Evolutionary conservation across 179 eudicot genomes (phyloP).

Genomic region (Silene noctiflora): DNA sequence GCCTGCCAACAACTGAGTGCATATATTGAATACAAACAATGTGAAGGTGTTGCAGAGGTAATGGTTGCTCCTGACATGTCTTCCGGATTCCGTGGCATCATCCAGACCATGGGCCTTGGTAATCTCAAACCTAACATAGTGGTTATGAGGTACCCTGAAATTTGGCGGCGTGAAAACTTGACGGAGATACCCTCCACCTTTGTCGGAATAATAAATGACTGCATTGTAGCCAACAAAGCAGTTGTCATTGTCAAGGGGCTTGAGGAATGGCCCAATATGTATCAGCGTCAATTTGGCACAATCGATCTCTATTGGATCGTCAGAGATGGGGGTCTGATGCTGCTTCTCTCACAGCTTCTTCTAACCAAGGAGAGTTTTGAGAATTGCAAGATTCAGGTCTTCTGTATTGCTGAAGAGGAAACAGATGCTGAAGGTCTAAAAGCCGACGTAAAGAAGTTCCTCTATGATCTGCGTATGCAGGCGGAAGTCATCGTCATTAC

Average conservation of each 20-base stretch:
- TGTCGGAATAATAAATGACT: slow-evolving; percentile 88
- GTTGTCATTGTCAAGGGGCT: slow-evolving; percentile 97
- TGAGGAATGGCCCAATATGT: slow-evolving; percentile 98
- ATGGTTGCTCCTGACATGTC: slow-evolving; percentile 94
- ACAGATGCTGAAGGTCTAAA: slow-evolving; percentile 80
- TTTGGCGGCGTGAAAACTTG: slow-evolving; percentile 97
- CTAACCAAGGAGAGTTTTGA: slow-evolving; percentile 90
- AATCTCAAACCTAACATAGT: slow-evolving; percentile 97
- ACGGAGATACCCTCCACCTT: slow-evolving; percentile 87
- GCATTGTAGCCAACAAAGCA: slow-evolving; percentile 96
- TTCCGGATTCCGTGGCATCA: slow-evolving; percentile 77
- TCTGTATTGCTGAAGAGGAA: slow-evolving; percentile 97
- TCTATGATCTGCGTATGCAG: slow-evolving; percentile 89
- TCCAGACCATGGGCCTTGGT: slow-evolving; percentile 98
- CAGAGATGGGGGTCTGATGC: slow-evolving; percentile 96
- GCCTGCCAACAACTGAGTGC: slow-evolving; percentile 77
- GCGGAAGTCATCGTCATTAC: slow-evolving; percentile 93
- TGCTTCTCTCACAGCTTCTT: slow-evolving; percentile 91
- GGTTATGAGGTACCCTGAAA: slow-evolving; percentile 93
- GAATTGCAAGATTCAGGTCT: slow-evolving; percentile 95
- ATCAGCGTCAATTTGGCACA: slow-evolving; percentile 88
- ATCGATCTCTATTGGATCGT: slow-evolving; percentile 98
- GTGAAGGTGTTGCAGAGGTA: slow-evolving; percentile 99
- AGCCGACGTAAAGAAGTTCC: slow-evolving; percentile 88
- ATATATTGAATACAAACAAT: slow-evolving; percentile 85